Evolutionary conservation across 202 grass and related monocot genomes (phyloP), one percentile per base, ranked within the genome.

Genomic region (Panicum virgatum): DNA sequence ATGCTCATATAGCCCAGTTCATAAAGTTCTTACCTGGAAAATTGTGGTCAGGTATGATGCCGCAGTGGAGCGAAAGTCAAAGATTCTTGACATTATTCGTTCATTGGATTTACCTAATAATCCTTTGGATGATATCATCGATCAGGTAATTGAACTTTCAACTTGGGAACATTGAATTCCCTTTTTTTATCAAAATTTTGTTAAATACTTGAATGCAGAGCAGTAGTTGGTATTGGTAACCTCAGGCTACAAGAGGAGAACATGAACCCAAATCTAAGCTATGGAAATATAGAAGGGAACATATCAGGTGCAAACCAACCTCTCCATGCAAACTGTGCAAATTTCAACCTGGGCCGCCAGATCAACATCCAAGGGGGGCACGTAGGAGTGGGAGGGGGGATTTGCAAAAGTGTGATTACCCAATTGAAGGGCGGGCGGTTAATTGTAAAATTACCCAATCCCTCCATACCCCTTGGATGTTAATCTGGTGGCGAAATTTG

Each of bases 21-120:
- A 69, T 75, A 34, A 74, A 52, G 42, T 67, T 51, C 15, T 45
- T 36, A 46, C 72, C 79, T 87, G 23, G 62, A 69, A 69, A 88
- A 66, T 84, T 80, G 27, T 71, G 86, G 56, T 63, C 86, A 97
- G 94, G 86, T 95, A 93, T 91, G 89, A 98, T 73, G 72, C 76
- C 58, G 92, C 90, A 51, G 66, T 83, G 85, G 92, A 93, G 70
- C 87, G 96, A 12, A 98, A 95, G 76, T 88, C 38, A 9, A 95
- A 95, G 60, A 95, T 98, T 90, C 62, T 93, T 29, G 90, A 91
- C 51, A 93, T 98, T 50, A 95, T 98, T 3, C 91, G 89, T 32
- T 93, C 96, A 19, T 91, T 98, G 85, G 92, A 98, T 86, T 88
- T 98, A 66, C 95, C 95, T 52, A 94, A 93, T 72, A 98, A 98